Conservation (phyloP, 345 rosid species). For the Raphanus raphanistrum region DNA sequence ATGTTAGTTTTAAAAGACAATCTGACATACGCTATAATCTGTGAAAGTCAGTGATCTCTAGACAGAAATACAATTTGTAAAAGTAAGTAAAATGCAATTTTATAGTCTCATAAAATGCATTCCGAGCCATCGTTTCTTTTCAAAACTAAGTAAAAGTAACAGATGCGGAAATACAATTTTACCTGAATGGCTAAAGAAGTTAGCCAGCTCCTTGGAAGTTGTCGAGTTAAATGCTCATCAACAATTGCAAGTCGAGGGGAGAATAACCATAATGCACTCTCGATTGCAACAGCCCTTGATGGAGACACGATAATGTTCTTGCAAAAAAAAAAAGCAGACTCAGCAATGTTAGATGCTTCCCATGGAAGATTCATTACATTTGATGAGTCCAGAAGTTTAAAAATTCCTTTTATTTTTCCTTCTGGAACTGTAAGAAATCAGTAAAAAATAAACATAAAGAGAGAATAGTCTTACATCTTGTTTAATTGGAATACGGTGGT, state of each 20-base stretch:
- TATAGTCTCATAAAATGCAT: background rate
- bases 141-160: background rate
- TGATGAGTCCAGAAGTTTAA: background rate
- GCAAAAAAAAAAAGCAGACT: slow-evolving; percentile 41
- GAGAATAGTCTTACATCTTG: slow-evolving; percentile 62
- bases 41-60: too few relatives aligned
- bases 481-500: slow-evolving; percentile 81
- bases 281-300: slow-evolving; percentile 85
- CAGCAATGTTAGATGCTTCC: slow-evolving; percentile 23
- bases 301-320: slow-evolving; percentile 93
- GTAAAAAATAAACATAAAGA: background rate
- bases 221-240: slow-evolving; percentile 79
- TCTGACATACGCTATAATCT: too few relatives aligned
- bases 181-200: slow-evolving; percentile 85
- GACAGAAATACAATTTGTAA: too few relatives aligned
- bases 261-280: slow-evolving; percentile 76
- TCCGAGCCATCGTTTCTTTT: slow-evolving; percentile 11
- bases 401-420: background rate
- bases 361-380: slow-evolving; percentile 1
- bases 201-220: slow-evolving; percentile 82
- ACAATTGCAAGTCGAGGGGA: slow-evolving; percentile 91
- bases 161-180: slow-evolving; percentile 23
- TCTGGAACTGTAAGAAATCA: background rate
- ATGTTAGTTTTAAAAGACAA: too few relatives aligned
- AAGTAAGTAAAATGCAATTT: too few relatives aligned